Evolutionary conservation across 352 stramenopile genomes (phyloP), one percentile per base, ranked within the genome.

Genomic region (Bremia lactucae): DNA sequence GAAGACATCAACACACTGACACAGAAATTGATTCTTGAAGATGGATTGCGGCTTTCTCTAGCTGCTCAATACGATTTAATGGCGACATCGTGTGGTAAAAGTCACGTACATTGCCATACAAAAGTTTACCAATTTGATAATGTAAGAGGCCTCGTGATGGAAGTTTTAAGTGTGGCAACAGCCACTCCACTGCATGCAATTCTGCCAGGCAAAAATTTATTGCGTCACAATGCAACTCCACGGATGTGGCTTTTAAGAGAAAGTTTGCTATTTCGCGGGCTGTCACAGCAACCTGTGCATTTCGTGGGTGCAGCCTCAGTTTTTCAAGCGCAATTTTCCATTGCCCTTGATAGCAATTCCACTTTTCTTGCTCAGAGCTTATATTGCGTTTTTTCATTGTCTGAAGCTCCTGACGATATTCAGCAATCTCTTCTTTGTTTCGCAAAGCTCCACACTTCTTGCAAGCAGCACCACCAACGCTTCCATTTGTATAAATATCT

Each of bases 201-300:
- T 80, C 68, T 13, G 42, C 40, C 6, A 45, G 2, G 9, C 62
- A 66, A 26, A 59, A 65, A 2, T 31, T n/a, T 4, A 68, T 28
- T 14, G 64, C 46, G 13, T 46, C 19, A 1, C 5, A 22, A 10
- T 31, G 47, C 21, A 59, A 40, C 20, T 52, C 39, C 9, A 9
- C 5, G 4, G 31, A 35, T 1, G 20, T 49, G 6, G 49, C 11
- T 42, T 49, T 39, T 8, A 67, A 4, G 8, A 75, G 31, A 41
- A 73, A 79, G 28, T 71, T 73, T 9, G 58, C 55, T 11, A 72
- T 62, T 2, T 72, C 48, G 7, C 66, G 60, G 2, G 49, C 58
- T 11, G 68, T 20, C 6, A 11, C 44, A 26, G 67, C 64, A 20
- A 72, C 6, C 0, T 49, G 53, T 24, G 55, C 21, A 25, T 57